These are phyloP conservation scores for Ganoderma resinaceum DNA, from an alignment of 1,284 basidiomycete species.

Conservation along the genomic window DNA sequence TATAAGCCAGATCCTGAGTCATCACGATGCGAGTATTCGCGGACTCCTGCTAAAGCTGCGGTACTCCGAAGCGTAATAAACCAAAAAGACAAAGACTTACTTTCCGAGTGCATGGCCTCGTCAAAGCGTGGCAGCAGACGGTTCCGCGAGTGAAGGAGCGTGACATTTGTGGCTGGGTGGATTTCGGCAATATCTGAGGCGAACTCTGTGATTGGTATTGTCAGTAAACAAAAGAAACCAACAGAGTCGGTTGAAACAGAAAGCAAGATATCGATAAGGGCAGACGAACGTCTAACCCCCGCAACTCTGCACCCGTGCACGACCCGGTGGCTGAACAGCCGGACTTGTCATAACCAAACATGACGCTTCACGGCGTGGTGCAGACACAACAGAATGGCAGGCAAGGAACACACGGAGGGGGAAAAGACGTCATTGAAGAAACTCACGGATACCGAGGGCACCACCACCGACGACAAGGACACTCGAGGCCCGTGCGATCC, in stretches of 20 bases:
- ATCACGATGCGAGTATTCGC: no score
- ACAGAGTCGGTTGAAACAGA: background rate
- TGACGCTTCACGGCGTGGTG: background rate
- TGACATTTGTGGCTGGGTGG: constrained; percentile 64
- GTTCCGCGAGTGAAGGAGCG: constrained; percentile 71
- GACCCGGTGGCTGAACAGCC: background rate
- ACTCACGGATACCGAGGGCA: constrained; percentile 68
- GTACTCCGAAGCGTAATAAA: background rate
- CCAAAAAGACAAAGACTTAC: constrained; percentile 44
- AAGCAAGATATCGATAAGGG: no score
- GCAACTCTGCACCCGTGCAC: background rate
- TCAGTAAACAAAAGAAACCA: background rate
- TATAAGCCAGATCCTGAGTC: background rate
- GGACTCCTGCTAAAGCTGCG: background rate
- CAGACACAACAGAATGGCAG: background rate
- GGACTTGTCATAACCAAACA: background rate
- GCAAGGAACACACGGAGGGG: background rate
- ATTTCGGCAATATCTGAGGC: constrained; percentile 73
- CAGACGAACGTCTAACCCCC: no score
- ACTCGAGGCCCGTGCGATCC: constrained; percentile 50
- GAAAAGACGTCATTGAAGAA: constrained; percentile 11
- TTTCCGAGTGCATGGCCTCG: constrained; percentile 59
- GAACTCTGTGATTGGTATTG: constrained; percentile 51
- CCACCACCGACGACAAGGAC: constrained; percentile 68
- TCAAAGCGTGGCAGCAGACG: constrained; percentile 69